Percentiles rank a stretch among this genome's conserved stretches.
Evolutionary conservation across 2,329 filamentous ascomycete genomes (phyloP).

Genomic region (Trichoderma brevicompactum): DNA sequence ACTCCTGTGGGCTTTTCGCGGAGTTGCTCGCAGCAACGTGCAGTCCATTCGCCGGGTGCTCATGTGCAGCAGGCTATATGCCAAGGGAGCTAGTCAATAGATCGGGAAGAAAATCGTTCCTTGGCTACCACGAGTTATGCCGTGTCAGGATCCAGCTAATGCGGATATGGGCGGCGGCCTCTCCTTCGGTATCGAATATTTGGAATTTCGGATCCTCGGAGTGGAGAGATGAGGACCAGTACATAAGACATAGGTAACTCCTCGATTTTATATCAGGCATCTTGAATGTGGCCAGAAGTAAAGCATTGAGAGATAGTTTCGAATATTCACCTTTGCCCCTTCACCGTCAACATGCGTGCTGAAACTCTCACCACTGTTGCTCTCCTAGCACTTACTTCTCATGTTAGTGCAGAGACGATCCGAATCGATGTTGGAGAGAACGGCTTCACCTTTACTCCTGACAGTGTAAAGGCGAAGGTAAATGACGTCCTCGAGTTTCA

Average conservation of each 20-base stretch:
- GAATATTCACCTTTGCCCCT: not conserved
- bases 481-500: slow-evolving; percentile 22
- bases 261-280: not conserved
- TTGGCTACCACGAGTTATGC: slow-evolving; percentile 8
- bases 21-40: not conserved
- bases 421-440: slow-evolving; percentile 22
- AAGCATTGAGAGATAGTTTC: not conserved
- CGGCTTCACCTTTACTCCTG: slow-evolving; percentile 14
- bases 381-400: slow-evolving; percentile 47
- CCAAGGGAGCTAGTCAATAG: not conserved
- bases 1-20: not conserved
- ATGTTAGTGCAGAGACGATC: slow-evolving; percentile 13
- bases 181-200: slow-evolving; percentile 4
- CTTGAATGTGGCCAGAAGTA: not conserved
- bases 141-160: not conserved
- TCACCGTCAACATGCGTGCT: slow-evolving; percentile 7
- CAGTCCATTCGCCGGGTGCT: slow-evolving; percentile 10
- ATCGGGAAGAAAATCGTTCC: slow-evolving; percentile 20
- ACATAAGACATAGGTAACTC: not conserved
- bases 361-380: slow-evolving; percentile 5
- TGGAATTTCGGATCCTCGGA: slow-evolving; percentile 2
- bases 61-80: not conserved
- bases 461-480: slow-evolving; percentile 12
- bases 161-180: not conserved
- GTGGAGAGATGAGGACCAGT: not conserved